These are phyloP conservation scores for Mallotus nudiflorus DNA, from an alignment of 345 rosid species.

Conservation along the genomic window DNA sequence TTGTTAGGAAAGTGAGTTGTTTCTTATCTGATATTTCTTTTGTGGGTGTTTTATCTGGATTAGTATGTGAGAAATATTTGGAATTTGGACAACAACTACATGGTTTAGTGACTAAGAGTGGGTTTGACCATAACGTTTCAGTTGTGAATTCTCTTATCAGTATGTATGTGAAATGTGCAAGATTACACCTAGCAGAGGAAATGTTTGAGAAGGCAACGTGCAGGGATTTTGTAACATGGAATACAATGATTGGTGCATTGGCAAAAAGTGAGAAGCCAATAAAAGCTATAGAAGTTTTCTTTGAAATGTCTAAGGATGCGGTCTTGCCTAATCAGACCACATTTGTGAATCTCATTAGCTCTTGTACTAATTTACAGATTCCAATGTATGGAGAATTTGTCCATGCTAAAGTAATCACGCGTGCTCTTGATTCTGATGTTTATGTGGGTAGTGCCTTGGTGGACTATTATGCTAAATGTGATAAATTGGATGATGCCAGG, in stretches of 20 bases:
- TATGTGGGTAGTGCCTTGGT: constrained; percentile 68
- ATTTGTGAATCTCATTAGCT: constrained; percentile 47
- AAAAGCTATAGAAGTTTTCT: constrained; percentile 49
- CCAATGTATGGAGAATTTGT: constrained; percentile 47
- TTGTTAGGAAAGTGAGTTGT: constrained; percentile 31
- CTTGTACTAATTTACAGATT: constrained; percentile 41
- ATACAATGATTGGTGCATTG: constrained; percentile 55
- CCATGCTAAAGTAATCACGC: constrained; percentile 56
- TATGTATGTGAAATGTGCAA: constrained; percentile 60
- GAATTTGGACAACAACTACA: constrained; percentile 59
- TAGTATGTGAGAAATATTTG: constrained; percentile 45
- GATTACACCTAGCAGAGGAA: constrained; percentile 41
- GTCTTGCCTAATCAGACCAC: constrained; percentile 53
- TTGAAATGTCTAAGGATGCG: constrained; percentile 42
- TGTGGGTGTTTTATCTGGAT: constrained; percentile 58
- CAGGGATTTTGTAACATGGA: constrained; percentile 74
- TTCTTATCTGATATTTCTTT: constrained; percentile 57
- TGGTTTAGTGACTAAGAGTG: constrained; percentile 53
- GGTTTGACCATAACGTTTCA: constrained; percentile 36
- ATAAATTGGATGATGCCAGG: constrained; percentile 50
- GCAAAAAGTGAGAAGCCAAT: constrained; percentile 45
- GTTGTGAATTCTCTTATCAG: constrained; percentile 59
- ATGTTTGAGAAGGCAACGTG: constrained; percentile 40
- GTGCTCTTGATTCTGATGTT: constrained; percentile 46
- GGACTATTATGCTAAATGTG: constrained; percentile 70